A percentile compares a stretch with the other conserved stretches of the same genome.
phyloP scores from a whole-genome alignment of 768 basidiomycete genomes.

The Chlorophyllum brunneum region DNA sequence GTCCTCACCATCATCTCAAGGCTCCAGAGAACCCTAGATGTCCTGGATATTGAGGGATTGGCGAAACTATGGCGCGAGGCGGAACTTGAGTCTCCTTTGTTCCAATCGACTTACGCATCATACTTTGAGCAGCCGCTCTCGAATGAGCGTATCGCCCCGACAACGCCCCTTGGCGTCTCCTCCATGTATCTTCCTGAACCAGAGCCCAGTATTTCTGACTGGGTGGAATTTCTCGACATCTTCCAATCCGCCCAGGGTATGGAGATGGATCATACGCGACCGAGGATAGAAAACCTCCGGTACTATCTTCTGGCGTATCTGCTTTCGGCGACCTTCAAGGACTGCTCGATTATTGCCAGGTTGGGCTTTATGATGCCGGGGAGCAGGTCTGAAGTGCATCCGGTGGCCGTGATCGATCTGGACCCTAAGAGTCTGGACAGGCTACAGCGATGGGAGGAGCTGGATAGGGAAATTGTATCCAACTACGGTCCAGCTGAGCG shows the following conservation, averaged over 20 bases:
- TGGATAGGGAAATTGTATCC: constrained; percentile 62
- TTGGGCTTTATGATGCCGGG: constrained; percentile 27
- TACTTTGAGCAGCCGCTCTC: constrained; percentile 18
- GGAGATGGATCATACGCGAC: constrained; percentile 32
- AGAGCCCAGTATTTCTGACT: constrained; percentile 63
- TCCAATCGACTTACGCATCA: constrained; percentile 19
- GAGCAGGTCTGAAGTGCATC: constrained; percentile 12
- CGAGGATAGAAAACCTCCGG: constrained; percentile 42
- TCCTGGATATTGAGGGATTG: constrained; percentile 84
- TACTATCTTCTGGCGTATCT: constrained; percentile 73
- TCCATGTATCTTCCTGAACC: constrained; percentile 25
- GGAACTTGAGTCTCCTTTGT: constrained; percentile 22
- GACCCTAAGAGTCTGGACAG: constrained; percentile 73
- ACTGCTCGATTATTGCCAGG: constrained; percentile 67
- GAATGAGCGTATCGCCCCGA: constrained; percentile 15
- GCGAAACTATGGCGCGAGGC: constrained; percentile 37
- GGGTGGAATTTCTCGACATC: constrained; percentile 55
- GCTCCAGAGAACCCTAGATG: constrained; percentile 76
- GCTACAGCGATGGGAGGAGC: constrained; percentile 64
- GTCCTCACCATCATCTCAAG: constrained; percentile 49
- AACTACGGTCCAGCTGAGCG: constrained; percentile 18
- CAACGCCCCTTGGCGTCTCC: constrained; percentile 28
- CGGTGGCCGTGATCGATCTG: constrained; percentile 76
- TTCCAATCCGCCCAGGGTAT: constrained; percentile 38
- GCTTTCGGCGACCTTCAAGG: constrained; percentile 93